These are phyloP conservation scores for Candida ipomoeae DNA, from an alignment of 805 yeast genomes.

Conservation along the genomic window DNA sequence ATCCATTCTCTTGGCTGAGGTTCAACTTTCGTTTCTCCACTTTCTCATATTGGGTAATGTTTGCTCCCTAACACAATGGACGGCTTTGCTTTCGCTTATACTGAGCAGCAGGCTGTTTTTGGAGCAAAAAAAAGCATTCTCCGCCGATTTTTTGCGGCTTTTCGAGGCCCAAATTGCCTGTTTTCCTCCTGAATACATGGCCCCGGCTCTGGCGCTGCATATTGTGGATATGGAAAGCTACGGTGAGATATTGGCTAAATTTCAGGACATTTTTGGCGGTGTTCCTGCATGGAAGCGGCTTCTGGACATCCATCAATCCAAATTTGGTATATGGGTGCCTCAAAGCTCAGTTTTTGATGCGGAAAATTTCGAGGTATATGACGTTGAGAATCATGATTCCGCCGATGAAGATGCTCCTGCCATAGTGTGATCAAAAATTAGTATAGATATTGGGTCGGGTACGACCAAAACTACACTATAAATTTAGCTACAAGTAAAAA, in stretches of 20 bases:
- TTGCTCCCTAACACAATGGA: constrained; percentile 65
- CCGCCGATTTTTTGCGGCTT: constrained; percentile 25
- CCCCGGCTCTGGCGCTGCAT: constrained; percentile 14
- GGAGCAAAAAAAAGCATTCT: constrained; percentile 20
- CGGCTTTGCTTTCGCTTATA: constrained; percentile 42
- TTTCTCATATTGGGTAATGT: constrained; percentile 56
- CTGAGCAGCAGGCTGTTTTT: constrained; percentile 29
- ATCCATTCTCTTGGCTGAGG: constrained; percentile 44
- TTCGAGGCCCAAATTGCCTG: constrained; percentile 35
- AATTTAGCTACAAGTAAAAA: too few species aligned
- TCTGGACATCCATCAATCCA: constrained; percentile 3
- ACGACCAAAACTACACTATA: too few species aligned
- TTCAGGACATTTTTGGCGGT: constrained; percentile 11
- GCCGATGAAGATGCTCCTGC: constrained; percentile 29
- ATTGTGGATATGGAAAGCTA: constrained; percentile 20
- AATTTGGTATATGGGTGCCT: constrained; percentile 3
- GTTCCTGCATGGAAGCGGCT: constrained; percentile 18
- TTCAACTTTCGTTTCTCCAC: constrained; percentile 48
- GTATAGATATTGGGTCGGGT: too few species aligned
- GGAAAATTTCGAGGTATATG: constrained; percentile 23
- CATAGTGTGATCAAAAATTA: constrained; percentile 10
- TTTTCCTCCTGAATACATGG: constrained; percentile 41
- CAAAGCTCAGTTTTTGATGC: constrained; percentile 8
- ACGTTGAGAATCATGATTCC: constrained; percentile 19
- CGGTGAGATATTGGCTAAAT: constrained; percentile 18